Percentiles rank a stretch among this genome's conserved stretches.
Conservation (phyloP, 495 filamentous ascomycete species). For the Talaromyces liani region DNA sequence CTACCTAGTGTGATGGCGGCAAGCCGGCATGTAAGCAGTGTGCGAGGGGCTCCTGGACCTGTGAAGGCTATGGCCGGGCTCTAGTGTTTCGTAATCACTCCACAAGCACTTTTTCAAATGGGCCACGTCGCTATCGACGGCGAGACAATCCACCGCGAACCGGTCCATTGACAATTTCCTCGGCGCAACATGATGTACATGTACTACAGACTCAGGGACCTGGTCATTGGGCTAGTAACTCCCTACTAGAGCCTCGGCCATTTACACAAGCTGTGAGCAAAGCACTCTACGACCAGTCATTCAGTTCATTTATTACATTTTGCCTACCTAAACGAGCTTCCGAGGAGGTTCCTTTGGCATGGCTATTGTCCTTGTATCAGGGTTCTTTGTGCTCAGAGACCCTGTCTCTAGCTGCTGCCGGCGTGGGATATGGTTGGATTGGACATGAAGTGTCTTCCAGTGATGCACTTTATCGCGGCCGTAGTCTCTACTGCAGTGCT, state of each 20-base stretch:
- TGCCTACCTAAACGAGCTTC: not conserved
- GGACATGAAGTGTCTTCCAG: not conserved
- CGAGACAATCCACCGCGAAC: not conserved
- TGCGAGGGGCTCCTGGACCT: not conserved
- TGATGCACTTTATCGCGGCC: not conserved
- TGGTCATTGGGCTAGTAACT: not conserved
- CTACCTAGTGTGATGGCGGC: slow-evolving; percentile 3
- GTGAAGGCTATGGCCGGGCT: not conserved
- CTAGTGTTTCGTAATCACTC: not conserved
- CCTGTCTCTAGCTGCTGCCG: not conserved
- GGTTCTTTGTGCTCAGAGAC: not conserved
- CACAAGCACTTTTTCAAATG: not conserved
- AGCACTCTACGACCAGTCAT: not conserved
- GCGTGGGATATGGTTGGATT: not conserved
- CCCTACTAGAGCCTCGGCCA: not conserved
- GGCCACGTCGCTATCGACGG: not conserved
- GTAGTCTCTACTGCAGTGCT: not conserved
- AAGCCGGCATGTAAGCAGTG: not conserved
- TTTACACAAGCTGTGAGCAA: not conserved
- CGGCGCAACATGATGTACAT: not conserved
- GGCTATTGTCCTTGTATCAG: not conserved
- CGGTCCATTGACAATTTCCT: not conserved
- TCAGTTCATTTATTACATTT: not conserved
- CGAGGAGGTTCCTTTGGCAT: not conserved
- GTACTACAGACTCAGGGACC: not conserved